A percentile compares a stretch with the other conserved stretches of the same genome.
phyloP scores from a whole-genome alignment of 495 filamentous ascomycete species.

The Thermothielavioides terrestris region DNA sequence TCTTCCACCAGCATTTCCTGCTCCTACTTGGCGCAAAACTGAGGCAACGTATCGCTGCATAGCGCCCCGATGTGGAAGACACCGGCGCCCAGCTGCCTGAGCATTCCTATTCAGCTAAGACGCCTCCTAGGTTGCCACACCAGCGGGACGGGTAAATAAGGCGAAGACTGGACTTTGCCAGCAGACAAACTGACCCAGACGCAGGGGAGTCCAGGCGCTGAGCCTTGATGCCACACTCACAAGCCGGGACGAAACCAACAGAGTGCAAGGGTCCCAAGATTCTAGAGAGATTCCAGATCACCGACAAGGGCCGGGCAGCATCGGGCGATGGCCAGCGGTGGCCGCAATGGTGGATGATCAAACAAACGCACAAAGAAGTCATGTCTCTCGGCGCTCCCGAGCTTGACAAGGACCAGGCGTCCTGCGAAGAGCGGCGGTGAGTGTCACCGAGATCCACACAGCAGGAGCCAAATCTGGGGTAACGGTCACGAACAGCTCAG shows the following conservation, averaged over 20 bases:
- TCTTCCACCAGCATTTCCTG: not conserved
- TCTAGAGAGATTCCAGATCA: slow-evolving; percentile 18
- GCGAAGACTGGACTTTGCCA: slow-evolving; percentile 1
- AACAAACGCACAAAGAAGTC: slow-evolving; percentile 17
- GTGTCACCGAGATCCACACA: not conserved
- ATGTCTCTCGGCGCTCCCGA: slow-evolving; percentile 1
- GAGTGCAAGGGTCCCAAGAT: not conserved
- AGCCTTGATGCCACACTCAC: not conserved
- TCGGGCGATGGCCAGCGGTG: not conserved
- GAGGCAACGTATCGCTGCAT: not conserved
- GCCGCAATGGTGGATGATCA: slow-evolving; percentile 17
- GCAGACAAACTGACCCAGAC: not conserved
- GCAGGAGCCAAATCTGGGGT: slow-evolving; percentile 5
- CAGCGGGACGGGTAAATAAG: slow-evolving; percentile 10
- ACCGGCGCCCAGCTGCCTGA: not conserved
- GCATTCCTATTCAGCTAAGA: not conserved
- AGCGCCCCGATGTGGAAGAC: not conserved
- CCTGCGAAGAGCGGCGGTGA: slow-evolving; percentile 2
- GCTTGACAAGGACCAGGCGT: slow-evolving; percentile 13
- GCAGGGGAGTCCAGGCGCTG: not conserved
- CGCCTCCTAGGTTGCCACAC: not conserved
- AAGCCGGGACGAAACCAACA: not conserved
- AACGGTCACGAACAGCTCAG: not conserved
- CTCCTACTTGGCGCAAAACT: too few relatives aligned
- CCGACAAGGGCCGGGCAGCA: not conserved